Conservation (phyloP, 257 asterid species). For the Solanum medicagineum region DNA sequence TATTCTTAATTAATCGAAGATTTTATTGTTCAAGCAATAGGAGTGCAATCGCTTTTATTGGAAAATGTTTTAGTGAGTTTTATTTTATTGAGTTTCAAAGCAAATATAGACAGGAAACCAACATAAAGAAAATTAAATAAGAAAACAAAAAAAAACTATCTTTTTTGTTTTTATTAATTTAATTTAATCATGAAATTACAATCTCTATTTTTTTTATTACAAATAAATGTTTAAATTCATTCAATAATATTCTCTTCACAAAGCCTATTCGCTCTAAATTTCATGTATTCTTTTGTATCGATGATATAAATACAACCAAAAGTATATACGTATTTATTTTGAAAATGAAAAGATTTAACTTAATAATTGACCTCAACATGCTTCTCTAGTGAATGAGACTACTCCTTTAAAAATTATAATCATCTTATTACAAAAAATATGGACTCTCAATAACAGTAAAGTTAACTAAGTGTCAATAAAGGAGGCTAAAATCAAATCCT, state of each 20-base stretch:
- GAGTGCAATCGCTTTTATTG: neutral
- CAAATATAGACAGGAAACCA: neutral
- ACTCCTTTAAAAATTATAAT: neutral
- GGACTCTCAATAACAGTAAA: neutral
- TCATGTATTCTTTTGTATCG: neutral
- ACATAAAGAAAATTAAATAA: neutral
- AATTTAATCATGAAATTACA: neutral
- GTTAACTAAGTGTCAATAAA: neutral
- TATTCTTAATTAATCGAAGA: fast-evolving
- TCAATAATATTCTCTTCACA: neutral
- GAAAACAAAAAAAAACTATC: neutral
- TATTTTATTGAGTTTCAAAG: neutral
- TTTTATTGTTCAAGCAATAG: neutral
- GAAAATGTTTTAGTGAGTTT: neutral
- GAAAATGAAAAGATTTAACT: neutral
- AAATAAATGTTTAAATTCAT: neutral
- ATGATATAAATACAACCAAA: neutral
- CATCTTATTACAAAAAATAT: neutral
- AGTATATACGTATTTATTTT: neutral
- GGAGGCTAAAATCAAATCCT: neutral
- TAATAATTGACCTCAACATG: neutral
- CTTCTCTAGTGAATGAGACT: neutral
- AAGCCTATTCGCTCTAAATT: neutral
- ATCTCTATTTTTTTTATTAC: neutral
- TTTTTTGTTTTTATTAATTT: neutral